Evolutionary conservation across 2,329 filamentous ascomycete genomes (phyloP), one percentile per base, ranked within the genome.

Genomic region (Epichloe festucae): DNA sequence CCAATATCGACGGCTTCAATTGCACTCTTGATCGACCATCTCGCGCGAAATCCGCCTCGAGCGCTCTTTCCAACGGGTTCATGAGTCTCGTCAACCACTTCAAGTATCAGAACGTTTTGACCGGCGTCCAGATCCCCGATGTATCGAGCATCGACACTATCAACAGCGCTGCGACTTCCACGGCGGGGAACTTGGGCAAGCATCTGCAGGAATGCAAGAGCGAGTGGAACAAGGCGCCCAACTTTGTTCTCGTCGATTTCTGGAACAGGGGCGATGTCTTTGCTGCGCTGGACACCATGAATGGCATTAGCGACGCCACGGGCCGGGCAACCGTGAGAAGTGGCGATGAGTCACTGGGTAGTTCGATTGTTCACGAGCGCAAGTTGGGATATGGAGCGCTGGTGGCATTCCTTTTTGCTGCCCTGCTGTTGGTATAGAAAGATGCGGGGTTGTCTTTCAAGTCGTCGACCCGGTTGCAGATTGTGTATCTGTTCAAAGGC

Each of bases 41-140:
- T 0, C 65, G 66, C 5, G 68, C 82, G 36, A 64, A 67, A 21
- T 63, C 70, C 3, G 74, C 75, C 47, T 60, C 75, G 15, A 60
- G 71, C 1, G 85, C 84, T 2, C 62, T 85, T 27, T 62, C 71
- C 0, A 72, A 73, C 1, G 77, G 78, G 58, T 75, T 80, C 59
- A 75, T 93, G 64, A 80, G 86, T 27, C 71, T 93, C 10, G 75
- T 87, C 71, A 93, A 93, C 72, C 87, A 93, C 70, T 91, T 93
- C 71, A 75, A 85, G 50, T 82, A 90, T 70, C 69, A 74, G 52
- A 67, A 63, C 5, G 62, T 81, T 21, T 63, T 71, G n/a, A 65
- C 74, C 4, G 73, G 72, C 53, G 77, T 87, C 59, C 68, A 78
- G 56, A 70, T 80, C 41, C 84, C 85, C 2, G 77, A 85, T 57